A percentile compares a stretch with the other conserved stretches of the same genome.
These are phyloP conservation scores for Grosmannia clavigera DNA, from an alignment of 2,329 filamentous ascomycete genomes.

Conservation along the genomic window DNA sequence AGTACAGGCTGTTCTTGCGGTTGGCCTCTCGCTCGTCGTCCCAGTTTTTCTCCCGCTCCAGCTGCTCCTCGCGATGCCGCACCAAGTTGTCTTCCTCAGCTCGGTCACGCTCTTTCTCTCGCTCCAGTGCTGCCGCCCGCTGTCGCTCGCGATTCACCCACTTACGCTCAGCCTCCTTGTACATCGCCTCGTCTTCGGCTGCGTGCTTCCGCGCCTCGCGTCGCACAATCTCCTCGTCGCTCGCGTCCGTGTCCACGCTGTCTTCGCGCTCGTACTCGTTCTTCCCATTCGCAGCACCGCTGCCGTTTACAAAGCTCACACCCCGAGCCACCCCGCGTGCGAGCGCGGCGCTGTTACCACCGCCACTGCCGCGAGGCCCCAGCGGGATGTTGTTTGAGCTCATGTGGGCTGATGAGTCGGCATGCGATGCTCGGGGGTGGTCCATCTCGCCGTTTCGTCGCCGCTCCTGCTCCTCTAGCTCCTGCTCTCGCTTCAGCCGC, in stretches of 20 bases:
- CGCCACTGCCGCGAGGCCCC: slow-evolving; percentile 46
- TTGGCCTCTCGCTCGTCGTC: slow-evolving; percentile 76
- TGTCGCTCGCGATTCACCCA: slow-evolving; percentile 86
- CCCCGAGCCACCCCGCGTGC: slow-evolving; percentile 1
- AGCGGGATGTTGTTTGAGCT: slow-evolving; percentile 61
- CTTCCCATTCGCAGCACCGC: slow-evolving; percentile 32
- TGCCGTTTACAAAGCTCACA: slow-evolving; percentile 70
- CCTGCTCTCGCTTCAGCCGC: slow-evolving; percentile 76
- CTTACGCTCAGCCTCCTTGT: slow-evolving; percentile 72
- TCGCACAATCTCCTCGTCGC: slow-evolving; percentile 72
- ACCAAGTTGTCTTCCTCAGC: slow-evolving; percentile 57
- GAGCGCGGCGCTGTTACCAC: not conserved
- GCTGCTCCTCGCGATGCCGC: slow-evolving; percentile 55
- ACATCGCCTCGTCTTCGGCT: slow-evolving; percentile 66
- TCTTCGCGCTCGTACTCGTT: not conserved
- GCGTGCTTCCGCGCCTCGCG: slow-evolving; percentile 59
- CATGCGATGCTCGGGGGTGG: slow-evolving; percentile 44
- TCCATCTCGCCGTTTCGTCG: slow-evolving; percentile 44
- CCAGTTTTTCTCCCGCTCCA: slow-evolving; percentile 57
- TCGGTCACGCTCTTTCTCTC: slow-evolving; percentile 69
- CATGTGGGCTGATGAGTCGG: slow-evolving; percentile 58
- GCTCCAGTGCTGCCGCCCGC: slow-evolving; percentile 70
- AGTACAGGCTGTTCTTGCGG: slow-evolving; percentile 68
- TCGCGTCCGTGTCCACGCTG: slow-evolving; percentile 77
- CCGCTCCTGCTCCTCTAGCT: slow-evolving; percentile 77